Conservation (phyloP, 192 early-diverging fungal genomes). For the Coemansia sp. region DNA sequence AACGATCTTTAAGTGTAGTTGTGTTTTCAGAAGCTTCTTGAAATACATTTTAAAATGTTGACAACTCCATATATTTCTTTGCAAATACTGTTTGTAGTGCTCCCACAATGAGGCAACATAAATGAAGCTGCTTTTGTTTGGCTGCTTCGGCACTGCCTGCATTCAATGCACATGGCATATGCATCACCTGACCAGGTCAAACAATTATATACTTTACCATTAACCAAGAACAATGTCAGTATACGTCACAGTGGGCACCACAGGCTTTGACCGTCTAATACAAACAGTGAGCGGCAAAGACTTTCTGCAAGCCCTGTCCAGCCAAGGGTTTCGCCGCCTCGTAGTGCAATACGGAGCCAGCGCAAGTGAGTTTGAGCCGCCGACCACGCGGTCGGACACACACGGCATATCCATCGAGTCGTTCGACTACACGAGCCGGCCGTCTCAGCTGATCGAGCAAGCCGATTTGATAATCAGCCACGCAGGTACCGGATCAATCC, state of each 20-base stretch:
- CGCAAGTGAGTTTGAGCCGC: conserved; percentile 28
- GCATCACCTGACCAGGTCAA: too few species aligned
- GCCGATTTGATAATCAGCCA: conserved; percentile 82
- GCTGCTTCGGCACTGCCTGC: not conserved
- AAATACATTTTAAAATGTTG: too few species aligned
- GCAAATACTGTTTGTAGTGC: not conserved
- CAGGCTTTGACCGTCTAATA: conserved; percentile 80
- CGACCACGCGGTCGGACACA: conserved; percentile 3
- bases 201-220: too few species aligned
- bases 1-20: not conserved
- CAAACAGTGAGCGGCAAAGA: conserved; percentile 35
- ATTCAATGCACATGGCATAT: too few species aligned
- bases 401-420: conserved; percentile 31
- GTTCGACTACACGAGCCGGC: conserved; percentile 61
- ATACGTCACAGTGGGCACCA: conserved; percentile 92
- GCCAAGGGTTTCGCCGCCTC: conserved; percentile 58
- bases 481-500: conserved; percentile 84
- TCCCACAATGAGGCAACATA: not conserved
- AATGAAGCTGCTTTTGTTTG: not conserved
- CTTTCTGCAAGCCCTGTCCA: conserved; percentile 55
- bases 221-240: conserved; percentile 23
- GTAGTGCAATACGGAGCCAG: conserved; percentile 69
- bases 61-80: not conserved
- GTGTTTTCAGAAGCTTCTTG: too few species aligned
- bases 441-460: conserved; percentile 58